Evolutionary conservation across 495 filamentous ascomycete species (phyloP), one percentile per base, ranked within the genome.

Genomic region (Penicillium taxi): DNA sequence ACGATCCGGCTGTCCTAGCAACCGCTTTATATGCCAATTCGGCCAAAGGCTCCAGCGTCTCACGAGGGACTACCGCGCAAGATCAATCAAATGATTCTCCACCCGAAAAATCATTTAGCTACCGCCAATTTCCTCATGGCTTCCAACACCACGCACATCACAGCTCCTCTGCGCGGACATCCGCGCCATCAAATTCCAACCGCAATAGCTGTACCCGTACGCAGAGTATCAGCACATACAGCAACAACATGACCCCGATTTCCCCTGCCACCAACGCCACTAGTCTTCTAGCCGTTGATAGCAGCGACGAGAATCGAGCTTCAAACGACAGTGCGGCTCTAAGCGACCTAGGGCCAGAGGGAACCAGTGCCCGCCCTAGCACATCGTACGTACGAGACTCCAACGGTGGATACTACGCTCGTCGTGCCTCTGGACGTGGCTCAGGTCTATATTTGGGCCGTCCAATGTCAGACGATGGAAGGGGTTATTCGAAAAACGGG

Each of bases 241-340:
- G 64, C 42, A 70, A 67, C 40, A 63, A 53, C 26, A 65, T 61
- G 61, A 61, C 63, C 3, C 58, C 60, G 9, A 65, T 63, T 5
- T 72, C 71, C 11, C 70, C 70, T 2, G 61, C 61, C 6, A 74
- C 70, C 13, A 70, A 73, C 38, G 71, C 69, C 9, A 70, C 71
- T 5, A 74, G 71, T 44, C 61, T 72, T 29, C 49, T 74, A 17
- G 65, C 64, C 9, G 59, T 63, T 20, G 66, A 73, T 34, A 72
- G 67, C 26, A 58, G 65, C 9, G 69, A 72, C 16, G 67, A 72
- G 29, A 59, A 66, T 35, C 56, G 52, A 2, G 31, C 50, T 14
- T 39, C 48, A 8, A 49, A 57, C 15, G 56, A 62, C 13, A 58
- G 52, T 30, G 48, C 57, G 8, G 45, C 49, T 11, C 48, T 59